These are phyloP conservation scores for Coriolopsis trogii DNA, from an alignment of 1,284 basidiomycete genomes.

Conservation along the genomic window DNA sequence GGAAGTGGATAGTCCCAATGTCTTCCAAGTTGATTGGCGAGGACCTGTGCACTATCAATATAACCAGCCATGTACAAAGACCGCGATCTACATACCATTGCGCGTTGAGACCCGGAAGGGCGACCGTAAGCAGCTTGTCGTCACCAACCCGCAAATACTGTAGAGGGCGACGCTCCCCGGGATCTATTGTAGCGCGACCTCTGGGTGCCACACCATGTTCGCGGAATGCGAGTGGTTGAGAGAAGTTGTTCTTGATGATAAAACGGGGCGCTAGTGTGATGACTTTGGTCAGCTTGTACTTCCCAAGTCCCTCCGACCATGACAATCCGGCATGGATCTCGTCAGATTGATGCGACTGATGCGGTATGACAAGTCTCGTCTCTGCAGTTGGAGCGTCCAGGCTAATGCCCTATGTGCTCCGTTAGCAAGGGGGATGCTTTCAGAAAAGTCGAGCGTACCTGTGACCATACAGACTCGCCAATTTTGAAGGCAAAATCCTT, in stretches of 20 bases:
- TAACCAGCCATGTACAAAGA: neutral
- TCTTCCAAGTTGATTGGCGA: constrained; percentile 92
- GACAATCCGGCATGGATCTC: constrained; percentile 90
- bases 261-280: constrained; percentile 93
- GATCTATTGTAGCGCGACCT: constrained; percentile 66
- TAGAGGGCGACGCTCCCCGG: constrained; percentile 75
- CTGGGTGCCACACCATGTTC: constrained; percentile 81
- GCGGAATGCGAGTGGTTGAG: constrained; percentile 76
- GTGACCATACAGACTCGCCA: constrained; percentile 92
- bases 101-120: constrained; percentile 83
- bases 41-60: constrained; percentile 61
- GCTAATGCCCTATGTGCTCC: constrained; percentile 64
- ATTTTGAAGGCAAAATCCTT: constrained; percentile 87
- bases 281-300: constrained; percentile 96
- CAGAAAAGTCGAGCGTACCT: constrained; percentile 46
- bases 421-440: constrained; percentile 8
- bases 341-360: constrained; percentile 68
- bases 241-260: constrained; percentile 84
- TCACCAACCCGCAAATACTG: constrained; percentile 69
- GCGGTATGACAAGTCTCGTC: constrained; percentile 79
- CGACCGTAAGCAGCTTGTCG: constrained; percentile 80
- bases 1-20: constrained; percentile 85
- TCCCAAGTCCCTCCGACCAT: constrained; percentile 92
- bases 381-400: constrained; percentile 94
- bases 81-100: constrained; percentile 66